Conservation (phyloP, 192 early-diverging fungal genomes). For the Entophlyctis luteolus region DNA sequence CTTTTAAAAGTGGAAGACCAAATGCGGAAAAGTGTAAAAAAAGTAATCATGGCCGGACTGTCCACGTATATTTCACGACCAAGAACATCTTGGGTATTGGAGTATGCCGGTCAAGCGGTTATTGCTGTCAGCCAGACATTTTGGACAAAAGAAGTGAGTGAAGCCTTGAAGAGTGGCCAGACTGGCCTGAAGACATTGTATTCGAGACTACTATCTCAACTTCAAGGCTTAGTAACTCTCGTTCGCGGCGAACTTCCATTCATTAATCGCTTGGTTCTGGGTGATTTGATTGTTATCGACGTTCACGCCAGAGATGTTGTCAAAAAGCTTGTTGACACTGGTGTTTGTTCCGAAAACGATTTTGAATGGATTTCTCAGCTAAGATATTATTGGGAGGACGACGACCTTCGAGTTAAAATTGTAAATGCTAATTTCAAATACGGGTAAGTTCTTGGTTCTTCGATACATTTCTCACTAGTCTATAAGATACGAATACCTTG, state of each 20-base stretch:
- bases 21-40: slow-evolving; percentile 55
- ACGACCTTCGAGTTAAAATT: slow-evolving; percentile 58
- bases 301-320: slow-evolving; percentile 60
- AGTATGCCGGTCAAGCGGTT: slow-evolving; percentile 58
- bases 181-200: slow-evolving; percentile 40
- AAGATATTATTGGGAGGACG: slow-evolving; percentile 61
- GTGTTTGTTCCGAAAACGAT: slow-evolving; percentile 52
- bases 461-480: neutral
- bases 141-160: slow-evolving; percentile 58
- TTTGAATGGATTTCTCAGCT: slow-evolving; percentile 65
- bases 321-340: slow-evolving; percentile 50
- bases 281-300: slow-evolving; percentile 62
- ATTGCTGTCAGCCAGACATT: slow-evolving; percentile 52
- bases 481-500: slow-evolving; percentile 57
- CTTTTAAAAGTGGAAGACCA: slow-evolving; percentile 52
- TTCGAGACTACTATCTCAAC: slow-evolving; percentile 38
- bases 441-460: neutral
- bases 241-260: slow-evolving; percentile 57
- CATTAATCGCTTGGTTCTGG: slow-evolving; percentile 47
- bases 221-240: slow-evolving; percentile 53
- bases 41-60: slow-evolving; percentile 54
- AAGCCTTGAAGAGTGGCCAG: slow-evolving; percentile 47
- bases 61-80: slow-evolving; percentile 37
- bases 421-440: slow-evolving; percentile 61
- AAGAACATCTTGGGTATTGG: slow-evolving; percentile 52